A percentile compares a stretch with the other conserved stretches of the same genome.
phyloP scores from a whole-genome alignment of 306 rosid genomes.

The Prunus mume region DNA sequence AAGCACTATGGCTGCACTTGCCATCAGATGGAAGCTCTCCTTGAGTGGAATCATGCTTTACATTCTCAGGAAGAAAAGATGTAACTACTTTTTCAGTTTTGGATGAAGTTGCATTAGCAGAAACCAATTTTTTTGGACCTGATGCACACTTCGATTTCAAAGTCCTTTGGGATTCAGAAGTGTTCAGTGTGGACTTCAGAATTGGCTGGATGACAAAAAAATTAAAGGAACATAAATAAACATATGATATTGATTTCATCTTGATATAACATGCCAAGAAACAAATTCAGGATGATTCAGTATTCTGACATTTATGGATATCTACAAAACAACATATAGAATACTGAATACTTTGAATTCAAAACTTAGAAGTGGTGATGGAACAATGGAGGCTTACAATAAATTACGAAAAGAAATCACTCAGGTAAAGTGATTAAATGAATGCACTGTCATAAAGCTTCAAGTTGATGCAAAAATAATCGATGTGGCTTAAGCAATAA shows the following conservation, averaged over 20 bases:
- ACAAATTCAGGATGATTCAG: not conserved
- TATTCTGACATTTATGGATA: not conserved
- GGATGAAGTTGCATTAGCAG: constrained; percentile 38
- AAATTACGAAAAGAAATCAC: not conserved
- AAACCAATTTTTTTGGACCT: constrained; percentile 31
- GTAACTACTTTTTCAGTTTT: constrained; percentile 36
- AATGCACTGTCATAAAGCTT: not conserved
- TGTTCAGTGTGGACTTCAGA: constrained; percentile 47
- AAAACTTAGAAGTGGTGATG: not conserved
- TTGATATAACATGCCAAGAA: not conserved
- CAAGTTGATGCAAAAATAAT: not conserved
- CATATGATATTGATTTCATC: not conserved
- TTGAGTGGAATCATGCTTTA: constrained; percentile 36
- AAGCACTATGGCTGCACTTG: constrained; percentile 31
- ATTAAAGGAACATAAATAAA: constrained; percentile 3
- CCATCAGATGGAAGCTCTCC: constrained; percentile 38
- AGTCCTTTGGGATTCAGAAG: constrained; percentile 37
- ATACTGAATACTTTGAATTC: not conserved
- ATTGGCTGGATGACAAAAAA: constrained; percentile 46
- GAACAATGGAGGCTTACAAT: not conserved
- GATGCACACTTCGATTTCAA: constrained; percentile 37
- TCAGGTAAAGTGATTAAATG: not conserved
- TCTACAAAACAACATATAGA: not conserved
- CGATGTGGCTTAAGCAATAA: not conserved
- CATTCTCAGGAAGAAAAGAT: constrained; percentile 36